Percentiles rank a stretch among this genome's conserved stretches.
Evolutionary conservation across 768 basidiomycete species (phyloP).

Genomic region (Sporobolomyces roseus): DNA sequence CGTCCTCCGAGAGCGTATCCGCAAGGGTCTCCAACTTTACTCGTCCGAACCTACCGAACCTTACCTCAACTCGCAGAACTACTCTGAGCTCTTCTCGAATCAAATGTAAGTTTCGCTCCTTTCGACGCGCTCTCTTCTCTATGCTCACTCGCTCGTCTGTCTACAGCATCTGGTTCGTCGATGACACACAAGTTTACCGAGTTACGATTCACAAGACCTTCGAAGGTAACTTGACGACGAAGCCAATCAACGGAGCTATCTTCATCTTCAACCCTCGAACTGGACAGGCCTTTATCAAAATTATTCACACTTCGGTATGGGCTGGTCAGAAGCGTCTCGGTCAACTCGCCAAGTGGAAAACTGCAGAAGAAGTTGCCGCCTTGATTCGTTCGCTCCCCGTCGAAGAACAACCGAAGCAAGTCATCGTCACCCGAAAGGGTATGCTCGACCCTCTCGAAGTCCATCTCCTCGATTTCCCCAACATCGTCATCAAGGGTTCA

Average conservation of each 20-base stretch:
- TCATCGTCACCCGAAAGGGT: constrained; percentile 98
- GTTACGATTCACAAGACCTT: constrained; percentile 99
- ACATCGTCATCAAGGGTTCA: constrained; percentile 99
- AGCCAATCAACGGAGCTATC: constrained; percentile 96
- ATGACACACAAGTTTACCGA: constrained; percentile 99
- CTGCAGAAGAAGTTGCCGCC: constrained; percentile 98
- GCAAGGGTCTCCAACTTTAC: constrained; percentile 96
- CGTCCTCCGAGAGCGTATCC: constrained; percentile 94
- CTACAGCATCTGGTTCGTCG: constrained; percentile 74
- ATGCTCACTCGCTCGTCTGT: not conserved
- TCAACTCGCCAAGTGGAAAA: constrained; percentile 99
- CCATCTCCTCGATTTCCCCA: constrained; percentile 98
- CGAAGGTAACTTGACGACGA: constrained; percentile 98
- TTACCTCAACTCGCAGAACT: constrained; percentile 88
- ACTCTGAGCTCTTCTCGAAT: constrained; percentile 56
- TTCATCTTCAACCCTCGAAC: constrained; percentile 99
- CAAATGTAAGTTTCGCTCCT: constrained; percentile 78
- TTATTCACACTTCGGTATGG: constrained; percentile 99
- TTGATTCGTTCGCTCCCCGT: constrained; percentile 96
- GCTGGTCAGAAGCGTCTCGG: constrained; percentile 99
- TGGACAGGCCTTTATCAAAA: constrained; percentile 95
- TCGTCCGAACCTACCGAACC: constrained; percentile 99
- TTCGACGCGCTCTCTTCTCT: not conserved
- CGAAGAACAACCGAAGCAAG: constrained; percentile 99
- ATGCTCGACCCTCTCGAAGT: constrained; percentile 94